Percentiles rank a stretch among this genome's conserved stretches.
Evolutionary conservation across 2,329 filamentous ascomycete species (phyloP).

Genomic region (Fusarium sp.): DNA sequence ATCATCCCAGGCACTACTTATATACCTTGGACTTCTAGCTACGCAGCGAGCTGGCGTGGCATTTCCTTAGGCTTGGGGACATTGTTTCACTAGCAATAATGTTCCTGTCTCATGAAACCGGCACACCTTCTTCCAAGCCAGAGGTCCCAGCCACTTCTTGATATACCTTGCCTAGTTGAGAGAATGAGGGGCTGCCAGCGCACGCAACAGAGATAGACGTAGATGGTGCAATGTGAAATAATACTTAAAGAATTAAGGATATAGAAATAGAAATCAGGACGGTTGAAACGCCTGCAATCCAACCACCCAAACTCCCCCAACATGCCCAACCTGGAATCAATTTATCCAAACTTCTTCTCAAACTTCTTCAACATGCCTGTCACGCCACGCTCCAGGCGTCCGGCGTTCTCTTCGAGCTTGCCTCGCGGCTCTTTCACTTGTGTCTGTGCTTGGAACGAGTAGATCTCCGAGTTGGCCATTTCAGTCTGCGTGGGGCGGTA

Average conservation of each 20-base stretch:
- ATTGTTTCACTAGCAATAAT: background rate
- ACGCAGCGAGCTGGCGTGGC: background rate
- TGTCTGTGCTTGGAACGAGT: constrained; percentile 56
- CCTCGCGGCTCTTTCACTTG: constrained; percentile 59
- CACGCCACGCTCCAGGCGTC: constrained; percentile 76
- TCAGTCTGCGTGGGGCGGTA: constrained; percentile 78
- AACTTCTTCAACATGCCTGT: constrained; percentile 81
- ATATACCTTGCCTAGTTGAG: background rate
- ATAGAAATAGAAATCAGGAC: constrained; percentile 11
- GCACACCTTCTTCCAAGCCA: background rate
- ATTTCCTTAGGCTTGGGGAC: background rate
- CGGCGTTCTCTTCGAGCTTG: constrained; percentile 74
- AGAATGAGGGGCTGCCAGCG: background rate
- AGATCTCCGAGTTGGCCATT: constrained; percentile 50
- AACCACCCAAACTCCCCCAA: constrained; percentile 28
- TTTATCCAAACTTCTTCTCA: constrained; percentile 77
- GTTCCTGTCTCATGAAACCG: background rate
- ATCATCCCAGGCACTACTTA: background rate
- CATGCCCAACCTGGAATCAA: background rate
- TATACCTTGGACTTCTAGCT: background rate
- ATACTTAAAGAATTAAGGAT: constrained; percentile 18
- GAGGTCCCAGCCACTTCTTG: background rate
- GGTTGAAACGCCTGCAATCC: background rate
- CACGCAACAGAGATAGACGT: background rate
- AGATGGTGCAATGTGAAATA: background rate